Base-by-base conservation (phyloP, 805 yeast species). In the Komagataella pastoris region DNA sequence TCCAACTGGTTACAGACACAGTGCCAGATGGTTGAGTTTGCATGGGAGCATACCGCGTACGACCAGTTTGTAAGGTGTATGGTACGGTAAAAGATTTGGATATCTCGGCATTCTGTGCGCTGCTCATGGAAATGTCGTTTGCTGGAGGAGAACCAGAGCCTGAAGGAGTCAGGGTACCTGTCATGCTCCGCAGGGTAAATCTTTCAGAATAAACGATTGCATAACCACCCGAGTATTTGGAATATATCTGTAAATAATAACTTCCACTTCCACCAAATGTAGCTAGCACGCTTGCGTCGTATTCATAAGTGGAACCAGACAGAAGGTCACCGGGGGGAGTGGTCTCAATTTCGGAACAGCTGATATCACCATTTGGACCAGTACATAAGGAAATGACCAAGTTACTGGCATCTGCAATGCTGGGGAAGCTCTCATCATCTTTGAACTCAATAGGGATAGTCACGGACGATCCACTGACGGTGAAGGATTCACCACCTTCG, bases 11-110 rank as follows among this genome's bases (percentile, higher is more conserved):
- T 44, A 72, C 77, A 0, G 96, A 85, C 23, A 88, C 77, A 7
- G 68, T 69, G 1, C 85, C 61, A 3, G 83, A 86, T 5, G 99
- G 97, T 67, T 88, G 96, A 54, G 73, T 64, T 68, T 90, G 97
- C 96, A 89, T 88, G 51, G 97, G 97, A 1, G 98, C 97, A 65
- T 68, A 87, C 59, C 90, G 77, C 7, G 86, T 79, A 18, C 58
- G 65, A 30, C 96, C 96, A 0, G 93, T 83, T 69, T 91, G 98
- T 58, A 59, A 56, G 2, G 87, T 76, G 68, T 90, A 91, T 2
- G 95, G 76, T 6, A 89, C 69, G 2, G 82, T 62, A 64, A 83
- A 84, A 2, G 88, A 81, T 10, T 63, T 66, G 0, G 80, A 67
- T 36, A 70, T 65, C 57, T 70, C 73, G 7, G 65, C 66, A 2